Percentiles rank a stretch among this genome's conserved stretches.
These are phyloP conservation scores for Acacia concinna DNA, from an alignment of 331 rosid species.

Conservation along the genomic window DNA sequence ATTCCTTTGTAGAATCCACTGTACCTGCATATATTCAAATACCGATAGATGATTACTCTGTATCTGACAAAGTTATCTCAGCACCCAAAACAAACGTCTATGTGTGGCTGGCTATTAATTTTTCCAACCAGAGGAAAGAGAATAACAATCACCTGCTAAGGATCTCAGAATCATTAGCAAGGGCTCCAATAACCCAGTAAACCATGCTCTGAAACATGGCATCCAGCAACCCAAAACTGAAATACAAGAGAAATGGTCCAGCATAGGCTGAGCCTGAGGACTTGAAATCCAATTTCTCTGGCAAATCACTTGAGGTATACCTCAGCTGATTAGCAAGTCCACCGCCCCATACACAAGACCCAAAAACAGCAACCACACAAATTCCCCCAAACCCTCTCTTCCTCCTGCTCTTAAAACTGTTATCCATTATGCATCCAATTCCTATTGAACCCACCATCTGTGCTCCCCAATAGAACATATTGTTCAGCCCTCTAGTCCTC, in stretches of 20 bases:
- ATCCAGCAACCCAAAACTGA: conserved; percentile 78
- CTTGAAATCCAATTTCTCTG: conserved; percentile 64
- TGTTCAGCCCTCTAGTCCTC: conserved; percentile 93
- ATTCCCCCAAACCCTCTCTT: conserved; percentile 67
- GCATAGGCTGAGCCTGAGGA: conserved; percentile 53
- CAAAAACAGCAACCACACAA: conserved; percentile 53
- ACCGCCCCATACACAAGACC: conserved; percentile 72
- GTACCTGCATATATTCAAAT: conserved; percentile 42
- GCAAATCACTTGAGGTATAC: conserved; percentile 22
- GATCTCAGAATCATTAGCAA: conserved; percentile 82
- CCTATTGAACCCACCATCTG: conserved; percentile 86
- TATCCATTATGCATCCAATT: conserved; percentile 80
- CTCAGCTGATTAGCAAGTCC: conserved; percentile 74
- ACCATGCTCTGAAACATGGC: conserved; percentile 88
- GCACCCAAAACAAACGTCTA: neutral
- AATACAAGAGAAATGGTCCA: conserved; percentile 83
- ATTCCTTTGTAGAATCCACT: conserved; percentile 66
- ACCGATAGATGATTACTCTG: neutral
- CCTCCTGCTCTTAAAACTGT: conserved; percentile 73
- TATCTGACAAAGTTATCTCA: neutral
- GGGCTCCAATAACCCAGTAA: conserved; percentile 89
- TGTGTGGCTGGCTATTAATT: neutral
- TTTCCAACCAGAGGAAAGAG: neutral
- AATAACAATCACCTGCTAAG: conserved; percentile 73
- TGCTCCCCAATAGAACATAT: conserved; percentile 93